Evolutionary conservation across 1,284 basidiomycete genomes (phyloP).

Genomic region (Cystobasidium sp.): DNA sequence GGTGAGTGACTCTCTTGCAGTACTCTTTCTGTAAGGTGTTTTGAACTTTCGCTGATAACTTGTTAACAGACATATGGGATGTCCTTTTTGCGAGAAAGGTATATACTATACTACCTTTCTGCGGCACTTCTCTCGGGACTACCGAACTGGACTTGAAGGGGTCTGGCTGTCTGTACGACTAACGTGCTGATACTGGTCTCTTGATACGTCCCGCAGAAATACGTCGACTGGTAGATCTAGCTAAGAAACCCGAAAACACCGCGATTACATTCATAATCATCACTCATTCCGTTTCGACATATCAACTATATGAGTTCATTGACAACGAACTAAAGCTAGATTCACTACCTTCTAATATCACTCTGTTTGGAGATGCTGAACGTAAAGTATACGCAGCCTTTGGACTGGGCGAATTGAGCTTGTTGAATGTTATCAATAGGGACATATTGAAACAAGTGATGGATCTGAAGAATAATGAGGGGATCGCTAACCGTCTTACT

Average conservation of each 20-base stretch:
- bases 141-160: not conserved
- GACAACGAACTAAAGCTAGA: constrained; percentile 23
- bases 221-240: constrained; percentile 13
- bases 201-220: constrained; percentile 17
- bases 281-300: constrained; percentile 40
- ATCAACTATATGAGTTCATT: constrained; percentile 27
- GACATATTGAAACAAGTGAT: constrained; percentile 31
- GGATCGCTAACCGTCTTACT: constrained; percentile 42
- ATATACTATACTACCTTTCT: too few species aligned
- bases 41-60: not conserved
- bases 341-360: constrained; percentile 7
- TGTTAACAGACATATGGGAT: constrained; percentile 18
- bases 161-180: not conserved
- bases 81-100: constrained; percentile 43
- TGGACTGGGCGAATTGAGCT: constrained; percentile 34
- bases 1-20: constrained; percentile 6
- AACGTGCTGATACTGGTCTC: not conserved
- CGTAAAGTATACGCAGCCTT: constrained; percentile 33
- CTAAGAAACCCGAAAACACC: constrained; percentile 19
- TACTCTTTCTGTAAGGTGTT: not conserved
- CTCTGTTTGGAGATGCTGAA: constrained; percentile 37
- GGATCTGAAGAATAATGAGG: constrained; percentile 39
- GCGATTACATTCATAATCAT: constrained; percentile 35
- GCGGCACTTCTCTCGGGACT: too few species aligned
- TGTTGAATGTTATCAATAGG: constrained; percentile 30